Conservation (phyloP, 345 rosid genomes). For the Mercurialis annua region DNA sequence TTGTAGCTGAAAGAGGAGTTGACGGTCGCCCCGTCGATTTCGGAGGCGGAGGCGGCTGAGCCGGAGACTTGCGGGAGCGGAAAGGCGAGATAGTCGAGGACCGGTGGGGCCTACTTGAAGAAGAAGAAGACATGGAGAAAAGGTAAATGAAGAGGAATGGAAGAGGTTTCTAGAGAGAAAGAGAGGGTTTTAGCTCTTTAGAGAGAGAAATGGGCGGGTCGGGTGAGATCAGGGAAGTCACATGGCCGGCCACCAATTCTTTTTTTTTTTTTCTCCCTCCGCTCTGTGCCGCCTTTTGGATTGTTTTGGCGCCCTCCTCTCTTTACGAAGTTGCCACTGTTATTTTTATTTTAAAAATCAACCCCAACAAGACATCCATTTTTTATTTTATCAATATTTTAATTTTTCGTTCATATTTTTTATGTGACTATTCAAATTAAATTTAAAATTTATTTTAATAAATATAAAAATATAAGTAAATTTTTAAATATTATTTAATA, state of each 20-base stretch:
- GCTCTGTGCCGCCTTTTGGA: slow-evolving; percentile 35
- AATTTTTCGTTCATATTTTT: no score
- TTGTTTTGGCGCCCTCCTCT: slow-evolving; percentile 28
- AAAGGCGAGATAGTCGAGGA: slow-evolving; percentile 69
- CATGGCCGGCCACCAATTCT: slow-evolving; percentile 22
- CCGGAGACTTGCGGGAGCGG: slow-evolving; percentile 71
- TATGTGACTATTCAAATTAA: no score
- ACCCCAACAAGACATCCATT: background rate
- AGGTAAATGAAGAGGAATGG: background rate
- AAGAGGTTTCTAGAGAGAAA: no score
- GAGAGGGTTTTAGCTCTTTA: background rate
- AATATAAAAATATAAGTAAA: no score
- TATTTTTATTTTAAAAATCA: background rate
- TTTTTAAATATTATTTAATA: no score
- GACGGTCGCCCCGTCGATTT: slow-evolving; percentile 35
- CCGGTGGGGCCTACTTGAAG: slow-evolving; percentile 49
- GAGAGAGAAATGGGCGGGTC: slow-evolving; percentile 6
- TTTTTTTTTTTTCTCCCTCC: background rate
- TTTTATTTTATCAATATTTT: no score
- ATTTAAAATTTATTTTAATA: no score
- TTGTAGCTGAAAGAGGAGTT: slow-evolving; percentile 42
- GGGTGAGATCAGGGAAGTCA: slow-evolving; percentile 10
- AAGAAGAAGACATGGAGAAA: slow-evolving; percentile 55
- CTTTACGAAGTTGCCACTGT: background rate
- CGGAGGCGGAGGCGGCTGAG: slow-evolving; percentile 33